A percentile compares a stretch with the other conserved stretches of the same genome.
Evolutionary conservation across 1,284 basidiomycete genomes (phyloP).

Genomic region (Boletus semigastroideus): DNA sequence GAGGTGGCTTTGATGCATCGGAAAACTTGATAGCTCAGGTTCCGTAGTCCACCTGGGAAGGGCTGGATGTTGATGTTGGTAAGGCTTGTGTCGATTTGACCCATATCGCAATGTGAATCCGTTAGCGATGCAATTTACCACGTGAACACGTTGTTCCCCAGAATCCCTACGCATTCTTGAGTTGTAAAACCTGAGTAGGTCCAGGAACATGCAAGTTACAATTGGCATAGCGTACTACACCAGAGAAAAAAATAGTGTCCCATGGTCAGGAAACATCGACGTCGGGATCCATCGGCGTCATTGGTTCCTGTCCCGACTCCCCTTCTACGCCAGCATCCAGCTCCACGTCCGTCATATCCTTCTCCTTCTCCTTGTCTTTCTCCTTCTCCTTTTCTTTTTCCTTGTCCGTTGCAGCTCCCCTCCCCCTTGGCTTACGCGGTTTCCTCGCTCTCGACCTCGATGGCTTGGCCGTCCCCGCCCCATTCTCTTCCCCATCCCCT

Average conservation of each 20-base stretch:
- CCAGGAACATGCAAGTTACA: no score
- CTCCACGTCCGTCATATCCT: slow-evolving; percentile 32
- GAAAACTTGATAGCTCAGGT: no score
- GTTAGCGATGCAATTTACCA: no score
- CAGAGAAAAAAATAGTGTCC: no score
- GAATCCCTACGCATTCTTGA: no score
- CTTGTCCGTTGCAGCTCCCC: slow-evolving; percentile 31
- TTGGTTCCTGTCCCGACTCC: slow-evolving; percentile 33
- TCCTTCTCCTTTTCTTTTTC: slow-evolving; percentile 36
- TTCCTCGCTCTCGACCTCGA: slow-evolving; percentile 20
- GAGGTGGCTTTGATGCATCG: no score
- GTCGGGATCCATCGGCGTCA: slow-evolving; percentile 33
- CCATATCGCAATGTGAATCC: no score
- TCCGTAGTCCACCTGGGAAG: no score
- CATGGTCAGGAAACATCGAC: slow-evolving; percentile 27
- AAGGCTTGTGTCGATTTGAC: no score
- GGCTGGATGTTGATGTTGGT: no score
- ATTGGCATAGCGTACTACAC: background rate
- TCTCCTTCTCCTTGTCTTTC: slow-evolving; percentile 32
- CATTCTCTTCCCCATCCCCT: slow-evolving; percentile 24
- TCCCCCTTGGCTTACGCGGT: slow-evolving; percentile 31
- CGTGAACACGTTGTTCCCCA: no score
- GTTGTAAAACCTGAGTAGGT: no score
- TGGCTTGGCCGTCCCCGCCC: slow-evolving; percentile 2
- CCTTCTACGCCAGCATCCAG: slow-evolving; percentile 26